These are phyloP conservation scores for Cladosporium sp. DNA, from an alignment of 2,329 filamentous ascomycete species.

Conservation along the genomic window DNA sequence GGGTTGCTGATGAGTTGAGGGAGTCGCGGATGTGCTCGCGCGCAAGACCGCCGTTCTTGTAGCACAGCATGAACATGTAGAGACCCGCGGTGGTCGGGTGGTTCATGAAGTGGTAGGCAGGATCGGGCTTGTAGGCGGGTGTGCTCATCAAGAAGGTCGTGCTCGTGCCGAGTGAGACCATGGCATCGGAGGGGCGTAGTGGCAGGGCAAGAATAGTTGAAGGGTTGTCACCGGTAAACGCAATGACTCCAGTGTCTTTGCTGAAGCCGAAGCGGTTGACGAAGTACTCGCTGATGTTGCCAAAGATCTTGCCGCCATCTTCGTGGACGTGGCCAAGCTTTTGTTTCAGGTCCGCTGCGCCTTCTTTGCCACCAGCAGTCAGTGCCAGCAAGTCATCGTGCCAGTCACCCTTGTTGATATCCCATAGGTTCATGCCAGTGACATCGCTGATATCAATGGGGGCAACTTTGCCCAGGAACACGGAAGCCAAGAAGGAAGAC, in stretches of 20 bases:
- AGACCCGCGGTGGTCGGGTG: slow-evolving; percentile 86
- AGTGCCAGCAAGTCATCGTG: slow-evolving; percentile 73
- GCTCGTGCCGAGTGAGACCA: slow-evolving; percentile 90
- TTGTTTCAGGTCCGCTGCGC: slow-evolving; percentile 63
- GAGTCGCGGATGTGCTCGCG: slow-evolving; percentile 85
- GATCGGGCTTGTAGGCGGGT: slow-evolving; percentile 83
- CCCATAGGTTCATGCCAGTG: slow-evolving; percentile 96
- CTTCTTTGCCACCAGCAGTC: slow-evolving; percentile 58
- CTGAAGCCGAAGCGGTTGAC: slow-evolving; percentile 75
- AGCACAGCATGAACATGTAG: slow-evolving; percentile 99
- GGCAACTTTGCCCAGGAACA: slow-evolving; percentile 82
- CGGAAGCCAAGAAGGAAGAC: slow-evolving; percentile 89
- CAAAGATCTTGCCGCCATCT: slow-evolving; percentile 79
- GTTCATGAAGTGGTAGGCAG: slow-evolving; percentile 96
- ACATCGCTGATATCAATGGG: slow-evolving; percentile 93
- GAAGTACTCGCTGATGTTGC: slow-evolving; percentile 76
- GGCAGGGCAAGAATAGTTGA: slow-evolving; percentile 91
- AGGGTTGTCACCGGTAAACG: slow-evolving; percentile 95
- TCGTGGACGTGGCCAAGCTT: slow-evolving; percentile 80
- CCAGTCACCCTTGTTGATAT: slow-evolving; percentile 74
- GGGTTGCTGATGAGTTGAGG: slow-evolving; percentile 58
- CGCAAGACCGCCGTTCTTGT: slow-evolving; percentile 95
- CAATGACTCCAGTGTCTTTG: slow-evolving; percentile 70
- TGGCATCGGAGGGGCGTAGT: slow-evolving; percentile 82
- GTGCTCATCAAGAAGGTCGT: slow-evolving; percentile 98